Conservation (phyloP, 108 stramenopile species). For the Seminavis robusta region DNA sequence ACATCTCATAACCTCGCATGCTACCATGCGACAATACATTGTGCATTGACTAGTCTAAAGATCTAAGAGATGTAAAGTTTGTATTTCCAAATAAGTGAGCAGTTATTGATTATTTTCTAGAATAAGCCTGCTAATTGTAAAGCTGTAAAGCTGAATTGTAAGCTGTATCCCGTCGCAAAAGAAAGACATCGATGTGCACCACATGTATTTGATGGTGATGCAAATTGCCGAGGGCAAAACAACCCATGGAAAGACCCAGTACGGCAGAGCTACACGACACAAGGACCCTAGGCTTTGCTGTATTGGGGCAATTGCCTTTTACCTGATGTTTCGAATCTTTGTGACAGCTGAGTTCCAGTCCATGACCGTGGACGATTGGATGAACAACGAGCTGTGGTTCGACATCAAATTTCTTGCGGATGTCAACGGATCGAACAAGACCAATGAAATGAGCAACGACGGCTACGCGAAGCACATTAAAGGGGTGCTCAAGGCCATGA, state of each 20-base stretch:
- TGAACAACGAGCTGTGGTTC: neutral
- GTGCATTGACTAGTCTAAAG: too few relatives aligned
- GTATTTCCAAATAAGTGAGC: too few relatives aligned
- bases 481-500: neutral
- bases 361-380: neutral
- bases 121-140: too few relatives aligned
- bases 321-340: conserved; percentile 1
- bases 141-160: too few relatives aligned
- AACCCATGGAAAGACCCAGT: too few relatives aligned
- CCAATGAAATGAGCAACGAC: neutral
- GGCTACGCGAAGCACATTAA: neutral
- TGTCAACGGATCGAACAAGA: neutral
- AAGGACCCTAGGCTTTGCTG: neutral
- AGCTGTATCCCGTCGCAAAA: too few relatives aligned
- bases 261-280: conserved; percentile 8
- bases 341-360: neutral
- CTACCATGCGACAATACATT: too few relatives aligned
- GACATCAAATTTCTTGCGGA: conserved; percentile 3
- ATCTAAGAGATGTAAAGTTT: too few relatives aligned
- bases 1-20: too few relatives aligned
- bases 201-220: neutral
- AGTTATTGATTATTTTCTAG: too few relatives aligned
- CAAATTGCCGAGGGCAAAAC: conserved; percentile 1
- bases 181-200: conserved; percentile 1
- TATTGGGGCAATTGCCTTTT: conserved; percentile 3